Percentiles rank a stretch among this genome's conserved stretches.
These are phyloP conservation scores for Cyclotella distinguenda DNA, from an alignment of 108 stramenopile genomes.

Conservation along the genomic window DNA sequence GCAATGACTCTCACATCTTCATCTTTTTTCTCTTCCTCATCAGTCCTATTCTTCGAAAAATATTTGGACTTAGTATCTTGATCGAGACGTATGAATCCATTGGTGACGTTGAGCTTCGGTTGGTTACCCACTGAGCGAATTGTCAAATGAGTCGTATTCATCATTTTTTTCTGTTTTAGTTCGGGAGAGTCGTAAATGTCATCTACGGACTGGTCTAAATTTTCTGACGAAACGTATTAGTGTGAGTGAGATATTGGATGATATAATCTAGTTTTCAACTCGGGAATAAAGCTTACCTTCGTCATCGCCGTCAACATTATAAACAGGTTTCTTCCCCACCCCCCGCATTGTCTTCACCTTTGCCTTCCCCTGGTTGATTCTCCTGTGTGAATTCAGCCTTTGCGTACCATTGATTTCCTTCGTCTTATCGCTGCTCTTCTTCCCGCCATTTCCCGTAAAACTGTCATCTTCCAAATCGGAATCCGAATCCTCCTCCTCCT, in stretches of 20 bases:
- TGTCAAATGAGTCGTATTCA: too few relatives aligned
- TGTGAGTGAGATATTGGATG: too few relatives aligned
- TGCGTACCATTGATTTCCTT: too few relatives aligned
- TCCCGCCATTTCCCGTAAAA: conserved; percentile 6
- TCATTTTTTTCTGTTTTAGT: conserved; percentile 13
- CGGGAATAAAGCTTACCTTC: neutral
- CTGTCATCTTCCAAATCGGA: conserved; percentile 50
- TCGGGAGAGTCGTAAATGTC: conserved; percentile 17
- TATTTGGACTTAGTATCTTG: conserved; percentile 9
- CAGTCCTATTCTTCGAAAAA: conserved; percentile 3
- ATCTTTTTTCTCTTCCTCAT: conserved; percentile 18
- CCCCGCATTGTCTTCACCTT: neutral
- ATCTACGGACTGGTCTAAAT: conserved; percentile 16
- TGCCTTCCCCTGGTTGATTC: too few relatives aligned
- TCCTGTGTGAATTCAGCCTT: too few relatives aligned
- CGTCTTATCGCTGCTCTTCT: conserved; percentile 3
- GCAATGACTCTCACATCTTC: conserved; percentile 4
- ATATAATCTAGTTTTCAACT: neutral
- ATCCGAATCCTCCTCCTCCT: conserved; percentile 33
- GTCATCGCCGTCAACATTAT: conserved; percentile 26
- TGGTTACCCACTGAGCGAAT: too few relatives aligned
- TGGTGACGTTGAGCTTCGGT: too few relatives aligned
- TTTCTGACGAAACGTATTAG: too few relatives aligned
- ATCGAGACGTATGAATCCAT: too few relatives aligned
- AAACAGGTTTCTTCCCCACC: conserved; percentile 20